Evolutionary conservation across 495 filamentous ascomycete genomes (phyloP), one percentile per base, ranked within the genome.

Genomic region (Lentithecium fluviatile): DNA sequence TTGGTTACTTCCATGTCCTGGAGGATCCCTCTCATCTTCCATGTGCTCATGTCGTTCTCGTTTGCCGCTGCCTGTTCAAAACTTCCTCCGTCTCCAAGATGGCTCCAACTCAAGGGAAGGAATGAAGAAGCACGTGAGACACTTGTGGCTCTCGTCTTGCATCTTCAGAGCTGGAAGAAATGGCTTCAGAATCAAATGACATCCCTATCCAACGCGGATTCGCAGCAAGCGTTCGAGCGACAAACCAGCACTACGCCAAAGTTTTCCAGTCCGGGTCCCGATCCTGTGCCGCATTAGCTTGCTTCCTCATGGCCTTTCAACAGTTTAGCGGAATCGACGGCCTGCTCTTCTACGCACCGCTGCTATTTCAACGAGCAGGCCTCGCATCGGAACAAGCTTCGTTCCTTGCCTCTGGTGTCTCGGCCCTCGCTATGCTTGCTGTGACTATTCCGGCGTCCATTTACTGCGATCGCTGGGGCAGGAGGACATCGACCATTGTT

Each of bases 391-490:
- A 76, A 2, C 70, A 76, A 48, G 77, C 81, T 11, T 76, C 78
- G 6, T 81, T 83, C 62, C 76, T 83, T 20, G 79, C 81, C 2
- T 82, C 79, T 6, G 81, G 80, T n/a, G 71, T 83, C 38, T 79
- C 79, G 2, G 79, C 77, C 0, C 69, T 84, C n/a, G 75, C 84
- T 50, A 83, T 84, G 46, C 75, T 82, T 20, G 65, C 75, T 11
- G 76, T 81, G 70, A 81, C 81, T 5, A 68, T 84, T 12, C 78
- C 83, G 0, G 79, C 80, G 8, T 25, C 60, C 11, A 29, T 72
- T 0, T 62, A 48, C 20, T 56, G 58, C 20, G 70, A 72, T 37
- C 45, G 52, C 37, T 63, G 62, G 68, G 68, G 65, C 37, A 56
- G 70, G 15, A 60, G 70, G 5, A 70, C 65, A 0, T 61, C 61